Evolutionary conservation across 495 filamentous ascomycete genomes (phyloP).

Genomic region (Aspergillus egyptiacus): DNA sequence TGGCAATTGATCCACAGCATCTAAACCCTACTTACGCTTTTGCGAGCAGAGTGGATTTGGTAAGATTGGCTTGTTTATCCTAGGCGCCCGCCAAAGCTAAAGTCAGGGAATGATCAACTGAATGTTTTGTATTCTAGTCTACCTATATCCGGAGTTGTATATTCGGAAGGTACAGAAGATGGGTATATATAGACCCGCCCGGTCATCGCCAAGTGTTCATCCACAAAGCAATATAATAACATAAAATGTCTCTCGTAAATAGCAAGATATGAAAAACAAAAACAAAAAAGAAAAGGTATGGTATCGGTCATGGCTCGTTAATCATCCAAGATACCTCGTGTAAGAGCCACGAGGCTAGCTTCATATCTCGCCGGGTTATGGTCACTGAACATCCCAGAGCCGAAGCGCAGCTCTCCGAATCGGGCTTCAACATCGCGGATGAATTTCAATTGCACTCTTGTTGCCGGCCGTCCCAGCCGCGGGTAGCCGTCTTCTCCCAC

Average conservation of each 20-base stretch:
- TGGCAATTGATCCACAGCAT: no score
- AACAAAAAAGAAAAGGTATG: neutral
- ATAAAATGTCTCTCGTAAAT: neutral
- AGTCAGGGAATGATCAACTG: neutral
- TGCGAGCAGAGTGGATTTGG: no score
- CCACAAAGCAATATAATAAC: neutral
- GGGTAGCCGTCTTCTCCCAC: slow-evolving; percentile 30
- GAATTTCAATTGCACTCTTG: slow-evolving; percentile 59
- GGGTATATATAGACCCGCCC: neutral
- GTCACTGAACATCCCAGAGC: slow-evolving; percentile 66
- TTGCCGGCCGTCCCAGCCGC: slow-evolving; percentile 54
- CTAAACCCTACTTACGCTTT: no score
- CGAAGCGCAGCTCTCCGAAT: slow-evolving; percentile 68
- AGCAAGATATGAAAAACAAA: neutral
- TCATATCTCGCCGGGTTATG: slow-evolving; percentile 75
- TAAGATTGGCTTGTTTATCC: no score
- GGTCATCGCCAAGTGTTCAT: neutral
- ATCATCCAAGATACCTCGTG: slow-evolving; percentile 47
- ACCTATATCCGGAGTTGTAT: slow-evolving; percentile 4
- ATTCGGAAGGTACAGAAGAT: neutral
- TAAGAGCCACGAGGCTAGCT: slow-evolving; percentile 49
- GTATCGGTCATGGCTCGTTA: slow-evolving; percentile 17
- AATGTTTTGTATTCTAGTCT: slow-evolving; percentile 3
- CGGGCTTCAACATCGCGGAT: slow-evolving; percentile 58
- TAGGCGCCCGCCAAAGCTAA: no score